Evolutionary conservation across 176 grass and related monocot genomes (phyloP), one percentile per base, ranked within the genome.

Genomic region (Ananas comosus): DNA sequence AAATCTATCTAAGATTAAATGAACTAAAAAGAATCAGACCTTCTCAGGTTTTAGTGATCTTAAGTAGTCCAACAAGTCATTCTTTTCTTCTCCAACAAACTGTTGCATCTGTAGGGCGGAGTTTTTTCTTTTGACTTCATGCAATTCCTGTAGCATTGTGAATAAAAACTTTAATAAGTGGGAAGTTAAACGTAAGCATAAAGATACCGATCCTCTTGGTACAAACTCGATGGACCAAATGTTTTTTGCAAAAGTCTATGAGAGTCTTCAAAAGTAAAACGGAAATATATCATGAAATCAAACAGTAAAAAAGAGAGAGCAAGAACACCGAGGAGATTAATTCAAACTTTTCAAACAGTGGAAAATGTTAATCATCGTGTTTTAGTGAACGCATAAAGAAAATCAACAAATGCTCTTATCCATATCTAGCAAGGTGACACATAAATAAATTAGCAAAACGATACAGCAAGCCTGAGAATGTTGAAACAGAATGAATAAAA

Each of bases 31-130:
- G 29, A 11, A 51, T 73, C 49, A 50, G 23, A 94, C 95, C 90
- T 94, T 99, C 77, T 99, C 87, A 53, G 90, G 90, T 53, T 86
- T 82, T 47, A 88, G 73, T 53, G 95, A 99, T 83, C 95, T 83
- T 59, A 99, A 72, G 74, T 99, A 99, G 73, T 99, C 90, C 19
- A 99, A 71, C 78, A 94, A 75, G 71, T 94, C 90, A 78, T 91
- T 91, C 80, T 91, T 94, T 74, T 94, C 94, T 69, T 97, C 94
- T 72, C 86, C 89, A 24, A 88, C 89, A 69, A 94, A 93, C 64
- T 90, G 86, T 80, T 97, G 94, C 94, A 97, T 97, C 73, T 97
- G 82, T 64, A 90, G 69, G 17, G 84, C 86, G 50, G 94, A 90
- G 82, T 93, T 88, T 79, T 83, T 93, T 63, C 77, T 92, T 78